Percentiles rank a stretch among this genome's conserved stretches.
phyloP scores from a whole-genome alignment of 768 basidiomycete species.

The Piloderma croceum region DNA sequence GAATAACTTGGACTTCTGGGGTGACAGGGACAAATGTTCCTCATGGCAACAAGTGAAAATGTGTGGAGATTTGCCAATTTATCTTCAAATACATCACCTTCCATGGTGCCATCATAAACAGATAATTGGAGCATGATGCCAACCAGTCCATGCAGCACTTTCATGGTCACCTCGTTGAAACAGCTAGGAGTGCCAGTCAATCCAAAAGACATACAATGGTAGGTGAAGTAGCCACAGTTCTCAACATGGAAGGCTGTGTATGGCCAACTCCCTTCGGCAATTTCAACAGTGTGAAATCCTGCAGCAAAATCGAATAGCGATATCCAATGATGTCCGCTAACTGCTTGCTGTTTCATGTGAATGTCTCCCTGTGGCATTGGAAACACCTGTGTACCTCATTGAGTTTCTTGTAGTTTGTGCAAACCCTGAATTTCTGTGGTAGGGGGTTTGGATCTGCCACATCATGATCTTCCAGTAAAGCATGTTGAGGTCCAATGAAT shows the following conservation, averaged over 20 bases:
- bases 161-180: constrained; percentile 27
- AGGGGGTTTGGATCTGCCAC: too few relatives aligned
- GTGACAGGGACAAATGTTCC: constrained; percentile 21
- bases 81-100: constrained; percentile 29
- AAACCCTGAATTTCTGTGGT: constrained; percentile 34
- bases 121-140: constrained; percentile 26
- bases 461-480: too few relatives aligned
- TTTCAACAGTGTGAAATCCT: constrained; percentile 28
- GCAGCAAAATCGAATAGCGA: constrained; percentile 33
- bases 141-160: constrained; percentile 19
- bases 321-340: constrained; percentile 32
- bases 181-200: constrained; percentile 32
- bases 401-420: constrained; percentile 33
- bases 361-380: too few relatives aligned
- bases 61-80: constrained; percentile 5
- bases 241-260: constrained; percentile 33
- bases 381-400: constrained; percentile 28
- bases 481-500: too few relatives aligned
- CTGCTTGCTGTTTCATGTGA: constrained; percentile 28
- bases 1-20: constrained; percentile 28
- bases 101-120: constrained; percentile 34
- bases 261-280: constrained; percentile 11
- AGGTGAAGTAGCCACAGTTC: constrained; percentile 32
- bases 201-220: constrained; percentile 35
- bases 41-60: constrained; percentile 13